phyloP scores from a whole-genome alignment of 2,329 filamentous ascomycete species.

The Leptoxyphium fumago region DNA sequence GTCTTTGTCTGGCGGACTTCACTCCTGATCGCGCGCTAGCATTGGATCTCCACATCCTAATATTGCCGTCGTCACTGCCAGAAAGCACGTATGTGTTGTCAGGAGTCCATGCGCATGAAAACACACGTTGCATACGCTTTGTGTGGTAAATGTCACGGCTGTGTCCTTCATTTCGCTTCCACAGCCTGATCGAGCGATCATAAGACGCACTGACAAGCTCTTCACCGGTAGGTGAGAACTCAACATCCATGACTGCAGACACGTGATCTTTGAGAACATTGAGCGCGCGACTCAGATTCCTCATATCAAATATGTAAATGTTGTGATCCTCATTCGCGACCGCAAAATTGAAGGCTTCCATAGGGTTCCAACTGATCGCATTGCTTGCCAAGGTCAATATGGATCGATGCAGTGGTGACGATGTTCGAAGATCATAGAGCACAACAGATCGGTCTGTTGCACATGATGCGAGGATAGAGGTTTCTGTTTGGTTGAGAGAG shows the following conservation, averaged over 20 bases:
- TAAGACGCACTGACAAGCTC: conserved; percentile 84
- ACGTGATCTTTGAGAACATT: conserved; percentile 88
- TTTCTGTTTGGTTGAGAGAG: conserved; percentile 87
- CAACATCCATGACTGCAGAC: conserved; percentile 86
- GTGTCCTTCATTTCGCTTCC: conserved; percentile 66
- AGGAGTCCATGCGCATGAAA: conserved; percentile 69
- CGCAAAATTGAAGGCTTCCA: conserved; percentile 92
- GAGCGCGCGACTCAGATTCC: conserved; percentile 71
- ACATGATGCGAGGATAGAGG: conserved; percentile 72
- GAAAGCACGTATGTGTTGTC: conserved; percentile 82
- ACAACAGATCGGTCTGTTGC: conserved; percentile 76
- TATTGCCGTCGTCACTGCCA: conserved; percentile 86
- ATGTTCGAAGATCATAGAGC: conserved; percentile 82
- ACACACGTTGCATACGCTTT: conserved; percentile 93
- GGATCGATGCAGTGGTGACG: conserved; percentile 65
- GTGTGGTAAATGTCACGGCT: conserved; percentile 93
- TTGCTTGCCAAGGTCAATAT: conserved; percentile 73
- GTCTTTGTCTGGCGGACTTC: conserved; percentile 70
- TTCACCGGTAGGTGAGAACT: conserved; percentile 87
- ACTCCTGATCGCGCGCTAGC: conserved; percentile 72
- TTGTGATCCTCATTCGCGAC: conserved; percentile 92
- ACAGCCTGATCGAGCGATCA: conserved; percentile 76
- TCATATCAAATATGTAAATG: conserved; percentile 83
- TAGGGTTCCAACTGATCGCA: conserved; percentile 81
- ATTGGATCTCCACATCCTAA: conserved; percentile 76